phyloP scores from a whole-genome alignment of 768 basidiomycete species.

The Xerocomus brunneocitrinus region DNA sequence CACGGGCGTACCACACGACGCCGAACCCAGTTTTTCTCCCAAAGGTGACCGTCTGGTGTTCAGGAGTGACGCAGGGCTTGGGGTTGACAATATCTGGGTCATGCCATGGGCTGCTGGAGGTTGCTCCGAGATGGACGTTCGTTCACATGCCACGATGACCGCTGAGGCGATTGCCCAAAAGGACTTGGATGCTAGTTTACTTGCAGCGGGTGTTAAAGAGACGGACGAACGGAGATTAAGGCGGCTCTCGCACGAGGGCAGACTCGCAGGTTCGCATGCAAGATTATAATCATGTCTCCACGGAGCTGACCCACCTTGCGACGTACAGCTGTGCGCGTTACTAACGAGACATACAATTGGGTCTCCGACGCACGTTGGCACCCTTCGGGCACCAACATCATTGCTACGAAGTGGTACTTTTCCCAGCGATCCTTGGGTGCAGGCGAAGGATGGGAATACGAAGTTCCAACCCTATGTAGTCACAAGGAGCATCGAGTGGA shows the following conservation, averaged over 20 bases:
- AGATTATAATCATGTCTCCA: background rate
- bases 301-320: constrained; percentile 4
- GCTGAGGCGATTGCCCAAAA: constrained; percentile 33
- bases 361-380: constrained; percentile 69
- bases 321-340: constrained; percentile 43
- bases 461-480: constrained; percentile 35
- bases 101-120: constrained; percentile 51
- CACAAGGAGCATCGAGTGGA: constrained; percentile 24
- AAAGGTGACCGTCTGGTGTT: constrained; percentile 60
- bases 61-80: constrained; percentile 67
- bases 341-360: constrained; percentile 73
- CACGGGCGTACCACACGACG: constrained; percentile 62
- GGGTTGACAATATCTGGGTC: constrained; percentile 74
- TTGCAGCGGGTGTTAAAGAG: constrained; percentile 50
- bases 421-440: constrained; percentile 60
- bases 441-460: constrained; percentile 70
- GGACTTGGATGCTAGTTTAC: constrained; percentile 41
- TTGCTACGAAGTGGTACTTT: constrained; percentile 81
- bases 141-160: constrained; percentile 34
- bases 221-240: constrained; percentile 42
- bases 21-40: constrained; percentile 71
- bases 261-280: constrained; percentile 37
- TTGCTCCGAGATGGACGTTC: constrained; percentile 57
- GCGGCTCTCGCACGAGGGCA: constrained; percentile 55
- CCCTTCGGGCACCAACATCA: constrained; percentile 53